A percentile compares a stretch with the other conserved stretches of the same genome.
Conservation (phyloP, 2,329 filamentous ascomycete genomes). For the Tolypocladium endophyticum region DNA sequence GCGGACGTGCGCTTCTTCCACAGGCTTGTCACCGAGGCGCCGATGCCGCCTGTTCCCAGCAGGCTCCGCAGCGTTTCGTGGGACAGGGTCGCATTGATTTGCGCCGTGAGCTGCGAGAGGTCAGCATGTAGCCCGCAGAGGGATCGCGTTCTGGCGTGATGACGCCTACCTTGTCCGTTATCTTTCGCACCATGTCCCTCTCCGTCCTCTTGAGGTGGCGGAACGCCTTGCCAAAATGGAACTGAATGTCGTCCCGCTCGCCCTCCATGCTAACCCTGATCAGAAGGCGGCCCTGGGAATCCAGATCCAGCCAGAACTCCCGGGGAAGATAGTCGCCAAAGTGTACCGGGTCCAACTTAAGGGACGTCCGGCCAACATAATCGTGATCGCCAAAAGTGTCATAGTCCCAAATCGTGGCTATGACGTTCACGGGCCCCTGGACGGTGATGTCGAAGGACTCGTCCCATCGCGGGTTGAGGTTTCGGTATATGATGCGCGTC, state of each 20-base stretch:
- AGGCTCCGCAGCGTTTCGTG: constrained; percentile 67
- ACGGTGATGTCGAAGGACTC: constrained; percentile 95
- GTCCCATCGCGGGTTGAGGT: constrained; percentile 91
- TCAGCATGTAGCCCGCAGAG: constrained; percentile 4
- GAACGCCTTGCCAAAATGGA: constrained; percentile 97
- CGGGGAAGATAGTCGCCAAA: constrained; percentile 92
- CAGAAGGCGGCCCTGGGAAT: constrained; percentile 83
- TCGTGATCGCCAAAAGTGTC: constrained; percentile 96
- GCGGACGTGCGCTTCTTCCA: constrained; percentile 51
- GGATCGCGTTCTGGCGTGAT: neutral
- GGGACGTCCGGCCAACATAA: constrained; percentile 89
- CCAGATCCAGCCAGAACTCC: constrained; percentile 95
- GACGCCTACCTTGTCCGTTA: constrained; percentile 78
- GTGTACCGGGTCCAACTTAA: constrained; percentile 96
- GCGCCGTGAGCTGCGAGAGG: constrained; percentile 61
- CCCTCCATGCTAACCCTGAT: constrained; percentile 97
- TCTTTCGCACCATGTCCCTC: constrained; percentile 94
- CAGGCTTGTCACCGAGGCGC: constrained; percentile 62
- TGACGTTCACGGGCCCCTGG: constrained; percentile 81
- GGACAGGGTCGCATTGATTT: constrained; percentile 85
- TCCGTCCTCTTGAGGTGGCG: constrained; percentile 90
- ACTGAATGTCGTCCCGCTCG: constrained; percentile 95
- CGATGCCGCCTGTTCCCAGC: constrained; percentile 56
- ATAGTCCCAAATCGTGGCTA: constrained; percentile 97
- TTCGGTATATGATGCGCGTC: constrained; percentile 83